Percentiles rank a stretch among this genome's conserved stretches.
Conservation (phyloP, 2,329 filamentous ascomycete genomes). For the Aspergillus fumigatus region DNA sequence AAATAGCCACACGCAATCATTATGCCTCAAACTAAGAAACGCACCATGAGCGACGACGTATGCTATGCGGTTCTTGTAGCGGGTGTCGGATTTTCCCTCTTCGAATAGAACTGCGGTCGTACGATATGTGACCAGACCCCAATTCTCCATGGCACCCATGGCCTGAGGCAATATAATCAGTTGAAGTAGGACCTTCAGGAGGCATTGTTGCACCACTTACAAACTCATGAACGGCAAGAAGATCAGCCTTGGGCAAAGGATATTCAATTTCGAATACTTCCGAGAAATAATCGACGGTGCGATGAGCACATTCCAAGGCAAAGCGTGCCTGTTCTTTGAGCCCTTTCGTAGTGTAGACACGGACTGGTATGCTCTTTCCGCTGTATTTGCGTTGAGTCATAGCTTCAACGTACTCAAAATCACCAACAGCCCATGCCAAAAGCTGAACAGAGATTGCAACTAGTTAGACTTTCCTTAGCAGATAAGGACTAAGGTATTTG, state of each 20-base stretch:
- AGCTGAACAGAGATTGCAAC: constrained; percentile 56
- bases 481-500: not conserved
- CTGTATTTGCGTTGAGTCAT: constrained; percentile 87
- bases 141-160: constrained; percentile 85
- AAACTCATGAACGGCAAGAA: constrained; percentile 91
- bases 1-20: not conserved
- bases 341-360: constrained; percentile 94
- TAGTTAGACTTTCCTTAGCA: constrained; percentile 45
- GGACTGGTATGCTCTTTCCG: constrained; percentile 83
- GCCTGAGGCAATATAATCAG: constrained; percentile 25
- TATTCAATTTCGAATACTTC: constrained; percentile 91
- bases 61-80: constrained; percentile 88
- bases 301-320: constrained; percentile 84
- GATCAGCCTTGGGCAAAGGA: constrained; percentile 84
- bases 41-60: constrained; percentile 88
- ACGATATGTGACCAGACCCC: constrained; percentile 92
- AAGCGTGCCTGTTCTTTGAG: constrained; percentile 87
- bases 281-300: constrained; percentile 94
- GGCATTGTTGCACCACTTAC: constrained; percentile 47
- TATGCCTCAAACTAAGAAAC: constrained; percentile 5
- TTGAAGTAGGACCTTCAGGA: not conserved
- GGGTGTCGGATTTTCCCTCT: constrained; percentile 81
- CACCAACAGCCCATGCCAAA: constrained; percentile 88
- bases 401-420: constrained; percentile 94
- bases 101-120: constrained; percentile 97